Conservation (phyloP, 2,329 filamentous ascomycete genomes). For the Cladosporium sp. region DNA sequence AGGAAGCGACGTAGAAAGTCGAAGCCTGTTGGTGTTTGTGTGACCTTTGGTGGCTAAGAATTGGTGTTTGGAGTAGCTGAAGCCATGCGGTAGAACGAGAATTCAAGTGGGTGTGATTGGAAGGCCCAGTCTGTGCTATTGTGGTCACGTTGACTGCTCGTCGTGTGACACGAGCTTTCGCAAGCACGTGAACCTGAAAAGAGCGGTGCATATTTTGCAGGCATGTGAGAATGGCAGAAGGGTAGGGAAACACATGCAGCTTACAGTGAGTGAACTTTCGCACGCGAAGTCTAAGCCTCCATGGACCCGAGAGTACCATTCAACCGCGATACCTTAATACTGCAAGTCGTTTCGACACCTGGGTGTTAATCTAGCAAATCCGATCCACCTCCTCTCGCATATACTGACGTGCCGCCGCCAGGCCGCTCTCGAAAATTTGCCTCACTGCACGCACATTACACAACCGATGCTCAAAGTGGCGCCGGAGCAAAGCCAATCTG, state of each 20-base stretch:
- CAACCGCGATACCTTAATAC: neutral
- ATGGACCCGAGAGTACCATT: neutral
- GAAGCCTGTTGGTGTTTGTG: neutral
- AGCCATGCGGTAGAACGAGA: neutral
- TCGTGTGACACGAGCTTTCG: neutral
- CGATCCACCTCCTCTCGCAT: neutral
- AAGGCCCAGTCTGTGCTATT: neutral
- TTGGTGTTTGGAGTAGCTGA: neutral
- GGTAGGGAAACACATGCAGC: neutral
- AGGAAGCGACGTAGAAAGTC: neutral
- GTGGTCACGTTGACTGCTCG: neutral
- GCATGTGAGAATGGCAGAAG: no score
- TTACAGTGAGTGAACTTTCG: neutral
- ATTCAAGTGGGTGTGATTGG: neutral
- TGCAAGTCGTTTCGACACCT: neutral
- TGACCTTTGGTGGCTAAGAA: neutral
- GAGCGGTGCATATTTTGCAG: no score
- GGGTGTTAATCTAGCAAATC: neutral
- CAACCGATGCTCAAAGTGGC: neutral
- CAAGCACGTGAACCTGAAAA: neutral
- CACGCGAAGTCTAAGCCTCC: neutral
- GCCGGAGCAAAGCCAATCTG: neutral
- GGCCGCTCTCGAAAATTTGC: neutral
- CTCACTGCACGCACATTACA: neutral
- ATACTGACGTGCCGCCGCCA: neutral